Conservation (phyloP, 1,139 yeast species). For the Blastobotrys aristatus region DNA sequence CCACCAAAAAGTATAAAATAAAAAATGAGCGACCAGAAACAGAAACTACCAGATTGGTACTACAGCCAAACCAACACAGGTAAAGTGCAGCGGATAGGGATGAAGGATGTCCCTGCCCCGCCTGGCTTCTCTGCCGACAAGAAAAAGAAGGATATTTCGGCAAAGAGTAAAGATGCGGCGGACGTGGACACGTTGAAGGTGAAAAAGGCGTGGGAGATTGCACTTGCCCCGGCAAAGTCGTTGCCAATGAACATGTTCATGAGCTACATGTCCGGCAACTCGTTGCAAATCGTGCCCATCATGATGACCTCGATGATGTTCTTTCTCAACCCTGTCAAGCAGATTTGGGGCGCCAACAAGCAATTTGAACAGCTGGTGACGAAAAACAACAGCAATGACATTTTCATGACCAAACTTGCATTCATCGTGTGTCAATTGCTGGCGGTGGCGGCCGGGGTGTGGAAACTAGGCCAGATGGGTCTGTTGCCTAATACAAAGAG, state of each 20-base stretch:
- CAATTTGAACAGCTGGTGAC: slow-evolving; percentile 36
- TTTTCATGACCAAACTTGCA: slow-evolving; percentile 45
- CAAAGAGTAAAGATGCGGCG: neutral
- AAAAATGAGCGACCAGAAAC: neutral
- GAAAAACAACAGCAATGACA: slow-evolving; percentile 36
- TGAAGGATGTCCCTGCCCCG: slow-evolving; percentile 16
- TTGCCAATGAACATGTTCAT: slow-evolving; percentile 84
- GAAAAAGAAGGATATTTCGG: slow-evolving; percentile 7
- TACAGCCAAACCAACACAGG: slow-evolving; percentile 26
- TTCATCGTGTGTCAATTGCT: slow-evolving; percentile 57
- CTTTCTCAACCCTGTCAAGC: slow-evolving; percentile 63
- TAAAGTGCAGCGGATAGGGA: slow-evolving; percentile 18
- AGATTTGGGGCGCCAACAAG: slow-evolving; percentile 54
- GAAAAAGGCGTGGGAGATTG: slow-evolving; percentile 79
- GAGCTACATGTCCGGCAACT: slow-evolving; percentile 92
- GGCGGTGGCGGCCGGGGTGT: slow-evolving; percentile 70
- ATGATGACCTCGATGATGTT: slow-evolving; percentile 86
- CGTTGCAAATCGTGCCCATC: slow-evolving; percentile 84
- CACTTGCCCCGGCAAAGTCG: slow-evolving; percentile 75
- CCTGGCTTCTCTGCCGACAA: slow-evolving; percentile 16
- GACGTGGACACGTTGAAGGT: slow-evolving; percentile 31
- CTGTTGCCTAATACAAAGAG: slow-evolving; percentile 79
- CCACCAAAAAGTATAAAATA: neutral
- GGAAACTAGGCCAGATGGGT: slow-evolving; percentile 86
- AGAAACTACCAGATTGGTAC: slow-evolving; percentile 27